phyloP scores from a whole-genome alignment of 495 filamentous ascomycete species.

The Hyphodiscus hymeniophilus region DNA sequence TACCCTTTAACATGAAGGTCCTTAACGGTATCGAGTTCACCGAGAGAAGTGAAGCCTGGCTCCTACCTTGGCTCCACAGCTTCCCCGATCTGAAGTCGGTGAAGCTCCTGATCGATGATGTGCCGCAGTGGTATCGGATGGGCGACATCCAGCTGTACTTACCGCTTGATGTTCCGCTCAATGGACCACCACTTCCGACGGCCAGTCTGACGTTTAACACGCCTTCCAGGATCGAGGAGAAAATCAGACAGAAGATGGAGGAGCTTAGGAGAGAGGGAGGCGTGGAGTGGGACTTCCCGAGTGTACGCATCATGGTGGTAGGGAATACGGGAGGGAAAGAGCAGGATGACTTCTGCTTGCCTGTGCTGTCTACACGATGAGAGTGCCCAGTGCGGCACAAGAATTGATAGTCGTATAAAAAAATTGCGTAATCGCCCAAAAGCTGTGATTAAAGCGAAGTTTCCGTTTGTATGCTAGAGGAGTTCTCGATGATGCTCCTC shows the following conservation, averaged over 20 bases:
- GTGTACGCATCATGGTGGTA: neutral
- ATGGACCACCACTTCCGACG: too few relatives aligned
- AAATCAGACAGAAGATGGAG: neutral
- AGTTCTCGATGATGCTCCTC: too few relatives aligned
- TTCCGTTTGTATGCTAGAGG: too few relatives aligned
- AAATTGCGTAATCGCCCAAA: too few relatives aligned
- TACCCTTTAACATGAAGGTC: neutral
- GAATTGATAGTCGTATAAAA: too few relatives aligned
- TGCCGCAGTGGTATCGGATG: neutral
- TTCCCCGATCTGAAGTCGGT: neutral
- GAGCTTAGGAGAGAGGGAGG: neutral
- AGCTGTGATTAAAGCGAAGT: too few relatives aligned
- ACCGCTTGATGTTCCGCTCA: neutral
- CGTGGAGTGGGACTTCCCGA: neutral
- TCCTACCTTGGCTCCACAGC: neutral
- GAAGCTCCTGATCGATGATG: neutral
- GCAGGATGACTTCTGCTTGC: too few relatives aligned
- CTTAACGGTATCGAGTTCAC: too few relatives aligned
- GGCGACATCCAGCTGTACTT: neutral
- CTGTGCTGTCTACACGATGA: too few relatives aligned
- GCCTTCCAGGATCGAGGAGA: neutral
- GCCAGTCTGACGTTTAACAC: too few relatives aligned
- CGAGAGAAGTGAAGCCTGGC: neutral
- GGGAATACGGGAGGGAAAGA: neutral
- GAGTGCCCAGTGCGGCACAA: too few relatives aligned